A percentile compares a stretch with the other conserved stretches of the same genome.
phyloP scores from a whole-genome alignment of 176 grass and related monocot species.

The Musa beccarii region DNA sequence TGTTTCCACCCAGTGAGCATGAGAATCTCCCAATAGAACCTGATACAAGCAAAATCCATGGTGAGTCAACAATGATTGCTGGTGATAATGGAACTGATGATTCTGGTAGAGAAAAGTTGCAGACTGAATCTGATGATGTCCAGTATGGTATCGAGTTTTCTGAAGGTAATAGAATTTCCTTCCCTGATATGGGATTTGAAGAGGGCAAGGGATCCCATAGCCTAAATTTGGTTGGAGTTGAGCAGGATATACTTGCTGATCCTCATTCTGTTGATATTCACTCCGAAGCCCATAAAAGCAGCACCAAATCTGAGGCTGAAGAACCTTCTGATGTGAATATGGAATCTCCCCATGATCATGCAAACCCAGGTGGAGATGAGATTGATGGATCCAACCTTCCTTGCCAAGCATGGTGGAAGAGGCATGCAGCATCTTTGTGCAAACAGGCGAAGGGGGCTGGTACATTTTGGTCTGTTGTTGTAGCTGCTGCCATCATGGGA shows the following conservation, averaged over 20 bases:
- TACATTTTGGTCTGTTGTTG: slow-evolving; percentile 72
- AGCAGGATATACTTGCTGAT: slow-evolving; percentile 18
- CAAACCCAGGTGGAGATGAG: slow-evolving; percentile 2
- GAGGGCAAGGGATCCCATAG: slow-evolving; percentile 20
- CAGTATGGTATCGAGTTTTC: slow-evolving; percentile 30
- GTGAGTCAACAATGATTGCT: slow-evolving; percentile 21
- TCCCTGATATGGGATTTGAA: slow-evolving; percentile 23
- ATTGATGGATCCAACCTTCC: slow-evolving; percentile 10
- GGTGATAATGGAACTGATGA: slow-evolving; percentile 5
- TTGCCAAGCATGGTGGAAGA: slow-evolving; percentile 54
- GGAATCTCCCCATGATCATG: not conserved
- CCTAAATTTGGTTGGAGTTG: not conserved
- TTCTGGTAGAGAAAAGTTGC: slow-evolving; percentile 15
- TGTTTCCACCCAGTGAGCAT: slow-evolving; percentile 78
- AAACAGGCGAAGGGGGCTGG: slow-evolving; percentile 65
- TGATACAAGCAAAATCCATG: slow-evolving; percentile 23
- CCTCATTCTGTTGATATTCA: slow-evolving; percentile 11
- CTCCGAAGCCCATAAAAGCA: not conserved
- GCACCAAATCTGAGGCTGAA: slow-evolving; percentile 14
- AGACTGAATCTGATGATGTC: slow-evolving; percentile 11
- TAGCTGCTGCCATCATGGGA: slow-evolving; percentile 66
- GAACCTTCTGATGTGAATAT: slow-evolving; percentile 25
- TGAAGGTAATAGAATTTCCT: slow-evolving; percentile 26
- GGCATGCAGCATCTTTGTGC: slow-evolving; percentile 58
- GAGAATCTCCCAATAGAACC: slow-evolving; percentile 72